A percentile compares a stretch with the other conserved stretches of the same genome.
Conservation (phyloP, 2,329 filamentous ascomycete genomes). For the Pezicula radicicola region DNA sequence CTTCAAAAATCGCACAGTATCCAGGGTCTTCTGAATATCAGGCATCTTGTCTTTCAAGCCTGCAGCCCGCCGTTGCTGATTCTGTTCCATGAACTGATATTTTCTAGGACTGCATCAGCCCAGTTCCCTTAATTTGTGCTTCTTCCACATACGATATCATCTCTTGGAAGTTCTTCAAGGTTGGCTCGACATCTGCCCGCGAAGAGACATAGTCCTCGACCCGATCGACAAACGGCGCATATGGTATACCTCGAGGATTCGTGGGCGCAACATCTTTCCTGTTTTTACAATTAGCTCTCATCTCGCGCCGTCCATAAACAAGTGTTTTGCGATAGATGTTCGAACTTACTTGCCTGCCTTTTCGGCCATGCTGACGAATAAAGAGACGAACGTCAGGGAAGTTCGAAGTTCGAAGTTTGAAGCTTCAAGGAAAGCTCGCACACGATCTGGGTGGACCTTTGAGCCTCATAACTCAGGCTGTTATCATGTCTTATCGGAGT, state of each 20-base stretch:
- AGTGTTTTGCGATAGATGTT: neutral
- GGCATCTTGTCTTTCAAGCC: constrained; percentile 94
- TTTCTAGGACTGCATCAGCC: constrained; percentile 59
- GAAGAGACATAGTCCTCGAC: constrained; percentile 85
- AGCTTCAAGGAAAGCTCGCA: neutral
- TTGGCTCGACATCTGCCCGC: constrained; percentile 75
- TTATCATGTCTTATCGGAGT: too few relatives aligned
- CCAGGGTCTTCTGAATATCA: constrained; percentile 93
- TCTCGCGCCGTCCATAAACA: neutral
- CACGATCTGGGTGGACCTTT: too few relatives aligned
- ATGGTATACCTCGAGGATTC: constrained; percentile 80
- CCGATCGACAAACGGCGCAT: constrained; percentile 81
- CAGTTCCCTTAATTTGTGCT: neutral
- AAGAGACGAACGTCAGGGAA: too few relatives aligned
- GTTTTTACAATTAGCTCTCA: constrained; percentile 7
- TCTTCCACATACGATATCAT: constrained; percentile 73
- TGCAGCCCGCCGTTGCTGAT: constrained; percentile 77
- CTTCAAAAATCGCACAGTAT: constrained; percentile 84
- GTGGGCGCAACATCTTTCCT: constrained; percentile 54
- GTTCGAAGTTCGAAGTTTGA: neutral
- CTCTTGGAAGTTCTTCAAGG: constrained; percentile 81
- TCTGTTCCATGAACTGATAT: constrained; percentile 99
- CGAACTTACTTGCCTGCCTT: constrained; percentile 21
- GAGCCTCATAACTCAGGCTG: too few relatives aligned
- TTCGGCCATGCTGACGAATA: constrained; percentile 20